Base-by-base conservation (phyloP, 2,329 filamentous ascomycete genomes). In the Fusarium succisae region DNA sequence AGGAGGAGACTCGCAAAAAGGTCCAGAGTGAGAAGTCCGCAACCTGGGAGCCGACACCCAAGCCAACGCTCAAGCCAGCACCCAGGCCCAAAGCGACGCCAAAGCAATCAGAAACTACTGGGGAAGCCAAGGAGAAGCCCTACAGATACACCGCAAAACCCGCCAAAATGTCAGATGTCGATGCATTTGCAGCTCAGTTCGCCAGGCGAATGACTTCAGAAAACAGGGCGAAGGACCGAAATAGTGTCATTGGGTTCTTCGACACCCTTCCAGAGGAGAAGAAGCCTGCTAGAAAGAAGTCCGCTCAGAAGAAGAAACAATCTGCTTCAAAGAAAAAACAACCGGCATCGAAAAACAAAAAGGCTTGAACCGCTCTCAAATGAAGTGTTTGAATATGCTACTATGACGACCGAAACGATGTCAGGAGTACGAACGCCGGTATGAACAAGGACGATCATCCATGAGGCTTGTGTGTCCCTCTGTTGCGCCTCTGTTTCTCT, bases 131-230 rank as follows among this genome's bases (percentile, higher is more conserved):
- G n/a, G n/a, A 28, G 24, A 30, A 57, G 39, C 11, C 48, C 24
- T 38, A 24, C 37, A 68, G 47, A 53, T 24, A 43, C 32, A 43
- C 63, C 10, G 32, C 32, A 15, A 58, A 44, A 20, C 48, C 64
- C 48, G 41, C 50, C 12, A 30, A 28, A 22, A 39, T 55, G 38
- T 45, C 38, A 28, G 22, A 41, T 12, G 41, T 13, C n/a, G 66
- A 69, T 38, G 15, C 38, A 14, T 69, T 69, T 39, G n/a, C 32
- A 13, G 43, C 64, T 15, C 56, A 69, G 38, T 69, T 69, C 44
- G 48, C 64, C 48, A 30, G 26, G 9, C 64, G 66, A 39, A 32
- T 20, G 32, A 69, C 66, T n/a, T 32, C 26, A 37, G 4, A 56
- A 7, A 68, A 53, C 54, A 68, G 45, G 44, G 54, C 5, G 37